Evolutionary conservation across 305 asterid species (phyloP), one percentile per base, ranked within the genome.

Genomic region (Rubia peregrina): DNA sequence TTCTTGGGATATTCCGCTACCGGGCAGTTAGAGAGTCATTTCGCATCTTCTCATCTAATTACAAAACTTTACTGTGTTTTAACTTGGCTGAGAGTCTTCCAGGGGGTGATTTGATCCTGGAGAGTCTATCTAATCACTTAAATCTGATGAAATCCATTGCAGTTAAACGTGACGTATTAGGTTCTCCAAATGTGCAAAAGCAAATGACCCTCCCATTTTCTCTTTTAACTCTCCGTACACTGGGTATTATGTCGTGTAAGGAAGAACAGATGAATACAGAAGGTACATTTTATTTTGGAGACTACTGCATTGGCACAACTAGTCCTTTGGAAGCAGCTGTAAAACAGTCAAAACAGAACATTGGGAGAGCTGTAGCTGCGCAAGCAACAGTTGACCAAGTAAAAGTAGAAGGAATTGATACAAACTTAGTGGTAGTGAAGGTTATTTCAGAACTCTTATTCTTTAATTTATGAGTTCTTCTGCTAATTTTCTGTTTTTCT

Each of bases 21-120:
- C 95, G 87, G 73, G 98, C 98, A 78, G 83, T 90, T 73, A 90
- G 86, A 85, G 98, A 90, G 84, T 88, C 89, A 69, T 87, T 92
- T 72, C 84, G 80, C 43, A 36, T 85, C 70, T 84, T 88, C 73
- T 77, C 87, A 10, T 86, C 96, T 77, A 86, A 78, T 80, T 85
- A 87, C 79, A 90, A 84, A 87, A 87, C 96, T 56, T 68, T 88
- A 67, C 84, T 92, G 82, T 92, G 96, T 83, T 92, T 88, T 81
- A 92, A 92, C 87, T 88, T 92, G 88, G 95, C 96, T 68, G 96
- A 92, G 85, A 89, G 92, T 80, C 90, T 92, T 78, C 98, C 98
- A 38, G 88, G 96, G 19, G 98, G 98, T 76, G 94, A 92, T 83
- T 73, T 81, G 79, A 88, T 92, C 75, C 78, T 88, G 84, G 90